A percentile compares a stretch with the other conserved stretches of the same genome.
phyloP scores from a whole-genome alignment of 1,284 basidiomycete species.

The Gymnopus androsaceus region DNA sequence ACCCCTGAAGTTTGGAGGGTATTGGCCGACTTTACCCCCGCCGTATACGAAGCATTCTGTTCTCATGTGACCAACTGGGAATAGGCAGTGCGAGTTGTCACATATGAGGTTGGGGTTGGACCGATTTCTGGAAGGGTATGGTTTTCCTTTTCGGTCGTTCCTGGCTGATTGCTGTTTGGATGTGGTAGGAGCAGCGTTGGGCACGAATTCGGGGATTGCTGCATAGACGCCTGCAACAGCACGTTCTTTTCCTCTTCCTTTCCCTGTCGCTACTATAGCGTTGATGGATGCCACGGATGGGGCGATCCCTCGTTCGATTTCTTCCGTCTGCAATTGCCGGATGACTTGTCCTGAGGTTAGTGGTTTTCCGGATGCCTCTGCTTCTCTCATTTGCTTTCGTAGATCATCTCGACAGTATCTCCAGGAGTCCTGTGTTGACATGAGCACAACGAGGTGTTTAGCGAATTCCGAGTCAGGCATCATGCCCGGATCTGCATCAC shows the following conservation, averaged over 20 bases:
- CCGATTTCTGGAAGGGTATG: neutral
- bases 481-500: neutral
- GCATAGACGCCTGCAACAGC: neutral
- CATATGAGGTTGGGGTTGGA: neutral
- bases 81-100: neutral
- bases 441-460: neutral
- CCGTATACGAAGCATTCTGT: neutral
- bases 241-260: neutral
- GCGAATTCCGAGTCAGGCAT: neutral
- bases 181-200: neutral
- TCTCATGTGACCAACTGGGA: neutral
- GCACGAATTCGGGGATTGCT: neutral
- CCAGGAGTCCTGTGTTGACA: neutral
- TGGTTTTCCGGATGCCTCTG: too few relatives aligned
- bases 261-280: neutral
- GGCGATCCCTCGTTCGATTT: neutral
- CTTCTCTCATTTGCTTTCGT: too few relatives aligned
- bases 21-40: too few relatives aligned
- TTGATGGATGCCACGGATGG: neutral
- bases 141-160: neutral
- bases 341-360: too few relatives aligned
- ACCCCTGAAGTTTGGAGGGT: neutral
- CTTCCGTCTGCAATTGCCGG: too few relatives aligned
- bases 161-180: neutral
- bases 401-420: neutral